Evolutionary conservation across 208 protist genomes (phyloP), one percentile per base, ranked within the genome.

Genomic region (Leishmania guyanensis): DNA sequence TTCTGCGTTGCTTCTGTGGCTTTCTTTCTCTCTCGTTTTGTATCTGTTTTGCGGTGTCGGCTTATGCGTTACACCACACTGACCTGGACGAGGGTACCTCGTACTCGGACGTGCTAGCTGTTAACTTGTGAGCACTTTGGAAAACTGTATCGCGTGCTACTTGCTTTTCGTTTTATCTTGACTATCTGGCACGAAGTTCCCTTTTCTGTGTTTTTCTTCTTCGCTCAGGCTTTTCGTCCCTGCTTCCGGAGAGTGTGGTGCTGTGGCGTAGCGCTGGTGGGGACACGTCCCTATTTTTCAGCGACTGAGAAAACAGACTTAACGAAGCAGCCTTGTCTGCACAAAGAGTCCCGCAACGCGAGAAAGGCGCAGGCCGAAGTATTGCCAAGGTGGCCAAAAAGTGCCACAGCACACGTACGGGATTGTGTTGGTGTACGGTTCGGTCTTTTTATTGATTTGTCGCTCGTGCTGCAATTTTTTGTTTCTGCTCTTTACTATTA

Each of bases 11-110:
- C 48, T 73, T 12, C 26, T 33, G 39, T n/a, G 9, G 36, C 6
- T 48, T 60, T 68, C 48, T 64, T 77, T 58, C 50, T 22, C 43
- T 75, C 51, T 62, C 54, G 39, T 86, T 46, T 46, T 46, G 43
- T 46, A 46, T 53, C 33, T 46, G 10, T 50, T 12, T 71, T n/a
- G 26, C 14, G 36, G n/a, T 54, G n/a, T 51, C 10, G 6, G 0
- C 51, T 46, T 50, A 22, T 79, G 20, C 46, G 17, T 79, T 78
- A 20, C 14, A 68, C 48, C 51, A 46, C 43, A 46, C 43, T 46
- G 43, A 46, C 43, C 43, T 12, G 14, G 53, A 1, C 58, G 58
- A 29, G 58, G 58, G 3, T 9, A 64, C 14, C 58, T 33, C 26
- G 8, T 5, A 33, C 2, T 64, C 26, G 58, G 1, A 64, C 58